Base-by-base conservation (phyloP, 2,329 filamentous ascomycete genomes). In the Colletotrichum plurivorum region DNA sequence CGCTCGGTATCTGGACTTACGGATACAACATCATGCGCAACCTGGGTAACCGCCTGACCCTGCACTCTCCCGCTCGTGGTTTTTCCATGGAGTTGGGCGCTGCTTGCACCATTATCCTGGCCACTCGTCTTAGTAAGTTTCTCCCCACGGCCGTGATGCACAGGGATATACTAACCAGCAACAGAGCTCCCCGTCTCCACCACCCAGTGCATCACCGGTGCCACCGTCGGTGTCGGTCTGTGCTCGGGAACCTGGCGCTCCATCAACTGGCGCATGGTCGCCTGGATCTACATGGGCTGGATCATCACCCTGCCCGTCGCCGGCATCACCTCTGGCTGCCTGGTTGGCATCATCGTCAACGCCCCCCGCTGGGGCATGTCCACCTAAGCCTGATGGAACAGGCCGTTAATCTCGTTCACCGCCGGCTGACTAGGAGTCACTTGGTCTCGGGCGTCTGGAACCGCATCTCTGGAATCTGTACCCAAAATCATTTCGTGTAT, bases 61-160 rank as follows among this genome's bases (percentile, higher is more conserved):
- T 87, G 15, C 86, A 88, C 78, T 88, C 86, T 4, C 87, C 87
- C 0, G 82, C 84, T 0, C 82, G 87, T 70, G 87, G 87, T 27
- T 87, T 84, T 76, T 83, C 82, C 41, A 86, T 87, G 60, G 71
- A 72, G 39, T 49, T 72, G 53, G 89, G 88, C 43, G 85, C 86
- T 27, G 88, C 88, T 41, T 84, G 89, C 72, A 91, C 90, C 20
- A 84, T 92, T 71, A 86, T 92, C 61, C 77, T 92, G 73, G 89
- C 89, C 58, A 90, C 90, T 2, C 87, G 88, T 65, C 84, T 91
- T 36, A 81, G 81, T 84, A 58, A 51, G 67, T 58, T 8, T 1
- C n/a, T 10, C 2, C 25, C 2, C 18, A 2, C n/a, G 22, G 2
- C 7, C 5, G 3, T 4, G 1, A 16, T 27, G 4, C 10, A 5